These are phyloP conservation scores for Wickerhamiella siamensis DNA, from an alignment of 805 yeast genomes.

Conservation along the genomic window DNA sequence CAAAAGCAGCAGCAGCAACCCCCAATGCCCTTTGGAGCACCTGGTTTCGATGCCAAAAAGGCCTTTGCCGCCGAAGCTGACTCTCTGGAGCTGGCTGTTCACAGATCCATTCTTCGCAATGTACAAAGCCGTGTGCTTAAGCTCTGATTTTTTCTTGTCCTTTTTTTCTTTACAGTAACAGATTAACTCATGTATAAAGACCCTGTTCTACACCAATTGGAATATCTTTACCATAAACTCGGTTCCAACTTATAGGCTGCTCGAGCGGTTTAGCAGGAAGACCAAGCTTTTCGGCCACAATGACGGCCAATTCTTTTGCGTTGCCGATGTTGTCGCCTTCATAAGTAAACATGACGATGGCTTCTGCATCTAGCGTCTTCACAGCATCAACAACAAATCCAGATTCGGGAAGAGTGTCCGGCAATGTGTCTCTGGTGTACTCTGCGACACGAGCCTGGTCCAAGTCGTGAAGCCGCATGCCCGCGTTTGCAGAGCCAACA, in stretches of 20 bases:
- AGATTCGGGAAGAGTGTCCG: constrained; percentile 10
- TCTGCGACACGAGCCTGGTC: constrained; percentile 1
- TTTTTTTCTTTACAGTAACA: not conserved
- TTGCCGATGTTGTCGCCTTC: constrained; percentile 83
- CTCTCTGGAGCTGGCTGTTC: constrained; percentile 48
- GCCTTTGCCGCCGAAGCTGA: constrained; percentile 60
- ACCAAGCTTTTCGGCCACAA: constrained; percentile 23
- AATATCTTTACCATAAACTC: constrained; percentile 65
- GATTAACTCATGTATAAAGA: constrained; percentile 36
- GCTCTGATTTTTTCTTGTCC: constrained; percentile 9
- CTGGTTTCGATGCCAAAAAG: constrained; percentile 36
- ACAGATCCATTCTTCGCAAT: constrained; percentile 40
- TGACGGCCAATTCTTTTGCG: constrained; percentile 39
- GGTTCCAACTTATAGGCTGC: constrained; percentile 65
- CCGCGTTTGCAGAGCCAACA: constrained; percentile 63
- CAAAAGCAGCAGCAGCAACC: constrained; percentile 15
- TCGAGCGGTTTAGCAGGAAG: constrained; percentile 11
- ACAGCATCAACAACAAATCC: constrained; percentile 23
- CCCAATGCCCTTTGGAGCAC: constrained; percentile 19
- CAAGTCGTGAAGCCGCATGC: constrained; percentile 22
- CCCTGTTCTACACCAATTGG: constrained; percentile 68
- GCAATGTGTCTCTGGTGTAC: not conserved
- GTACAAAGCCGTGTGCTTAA: constrained; percentile 41
- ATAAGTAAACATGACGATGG: constrained; percentile 45
- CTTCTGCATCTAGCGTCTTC: constrained; percentile 11